These are phyloP conservation scores for Ophiostoma populinum DNA, from an alignment of 2,329 filamentous ascomycete species.

Conservation along the genomic window DNA sequence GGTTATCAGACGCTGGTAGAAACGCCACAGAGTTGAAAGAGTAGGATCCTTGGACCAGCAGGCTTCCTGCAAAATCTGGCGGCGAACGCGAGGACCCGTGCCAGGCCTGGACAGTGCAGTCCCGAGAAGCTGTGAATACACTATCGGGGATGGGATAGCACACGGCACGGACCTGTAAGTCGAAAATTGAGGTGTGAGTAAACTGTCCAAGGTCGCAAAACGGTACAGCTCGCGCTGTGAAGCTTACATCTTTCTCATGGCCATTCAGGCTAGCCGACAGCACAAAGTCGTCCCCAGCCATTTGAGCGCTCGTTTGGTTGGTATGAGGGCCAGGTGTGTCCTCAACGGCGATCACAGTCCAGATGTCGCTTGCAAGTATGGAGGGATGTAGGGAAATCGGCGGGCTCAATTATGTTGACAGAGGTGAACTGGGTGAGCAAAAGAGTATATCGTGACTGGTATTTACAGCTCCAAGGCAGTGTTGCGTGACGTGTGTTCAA, in stretches of 20 bases:
- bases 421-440: too few relatives aligned
- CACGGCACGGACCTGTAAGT: slow-evolving; percentile 66
- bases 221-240: background rate
- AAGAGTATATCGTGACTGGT: too few relatives aligned
- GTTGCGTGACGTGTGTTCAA: too few relatives aligned
- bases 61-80: slow-evolving; percentile 57
- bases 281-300: too few relatives aligned
- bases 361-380: too few relatives aligned
- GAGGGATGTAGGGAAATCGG: too few relatives aligned
- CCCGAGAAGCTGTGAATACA: slow-evolving; percentile 74
- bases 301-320: too few relatives aligned
- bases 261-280: background rate
- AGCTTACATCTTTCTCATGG: slow-evolving; percentile 1
- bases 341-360: too few relatives aligned
- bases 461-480: too few relatives aligned
- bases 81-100: slow-evolving; percentile 40
- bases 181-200: background rate
- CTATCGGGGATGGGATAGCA: slow-evolving; percentile 52
- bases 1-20: slow-evolving; percentile 39
- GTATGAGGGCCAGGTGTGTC: too few relatives aligned
- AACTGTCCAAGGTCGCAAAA: too few relatives aligned
- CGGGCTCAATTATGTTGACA: too few relatives aligned
- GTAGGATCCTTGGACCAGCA: slow-evolving; percentile 61
- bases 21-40: slow-evolving; percentile 81
- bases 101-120: slow-evolving; percentile 83